A percentile compares a stretch with the other conserved stretches of the same genome.
Evolutionary conservation across 208 protist species (phyloP).

Genomic region (Trypanosoma grayi): DNA sequence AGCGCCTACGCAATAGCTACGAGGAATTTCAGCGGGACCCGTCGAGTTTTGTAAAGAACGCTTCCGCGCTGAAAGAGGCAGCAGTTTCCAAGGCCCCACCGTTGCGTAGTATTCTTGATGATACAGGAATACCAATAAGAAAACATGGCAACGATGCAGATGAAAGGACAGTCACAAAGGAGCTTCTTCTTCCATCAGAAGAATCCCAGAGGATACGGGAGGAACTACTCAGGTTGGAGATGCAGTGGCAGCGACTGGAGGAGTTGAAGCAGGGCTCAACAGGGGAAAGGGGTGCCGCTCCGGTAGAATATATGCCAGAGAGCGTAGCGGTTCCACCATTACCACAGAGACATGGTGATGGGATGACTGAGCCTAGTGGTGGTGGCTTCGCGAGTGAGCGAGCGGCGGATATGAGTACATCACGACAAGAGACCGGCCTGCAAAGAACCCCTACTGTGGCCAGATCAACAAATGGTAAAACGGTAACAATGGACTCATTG

Average conservation of each 20-base stretch:
- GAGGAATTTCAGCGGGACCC: slow-evolving; percentile 33
- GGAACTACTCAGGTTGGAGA: slow-evolving; percentile 63
- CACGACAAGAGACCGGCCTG: not conserved
- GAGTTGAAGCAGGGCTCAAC: slow-evolving; percentile 35
- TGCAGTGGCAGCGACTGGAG: slow-evolving; percentile 73
- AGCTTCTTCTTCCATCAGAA: not conserved
- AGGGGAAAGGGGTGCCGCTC: slow-evolving; percentile 9
- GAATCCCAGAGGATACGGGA: slow-evolving; percentile 29
- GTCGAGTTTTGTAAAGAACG: slow-evolving; percentile 13
- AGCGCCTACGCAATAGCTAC: slow-evolving; percentile 44
- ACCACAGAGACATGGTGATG: not conserved
- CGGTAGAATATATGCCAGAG: slow-evolving; percentile 8
- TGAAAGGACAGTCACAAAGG: not conserved
- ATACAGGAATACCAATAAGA: not conserved
- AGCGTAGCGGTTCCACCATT: not conserved
- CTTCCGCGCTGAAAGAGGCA: slow-evolving; percentile 11
- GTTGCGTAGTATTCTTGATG: not conserved
- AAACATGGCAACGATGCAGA: not conserved
- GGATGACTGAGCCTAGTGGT: not conserved
- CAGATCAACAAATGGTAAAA: not conserved
- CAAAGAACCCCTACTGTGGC: not conserved
- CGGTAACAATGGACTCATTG: not conserved
- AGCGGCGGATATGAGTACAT: not conserved
- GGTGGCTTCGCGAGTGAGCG: not conserved
- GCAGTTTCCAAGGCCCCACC: slow-evolving; percentile 7